These are phyloP conservation scores for Torrubiellomyces zombiae DNA, from an alignment of 2,329 filamentous ascomycete species.

Conservation along the genomic window DNA sequence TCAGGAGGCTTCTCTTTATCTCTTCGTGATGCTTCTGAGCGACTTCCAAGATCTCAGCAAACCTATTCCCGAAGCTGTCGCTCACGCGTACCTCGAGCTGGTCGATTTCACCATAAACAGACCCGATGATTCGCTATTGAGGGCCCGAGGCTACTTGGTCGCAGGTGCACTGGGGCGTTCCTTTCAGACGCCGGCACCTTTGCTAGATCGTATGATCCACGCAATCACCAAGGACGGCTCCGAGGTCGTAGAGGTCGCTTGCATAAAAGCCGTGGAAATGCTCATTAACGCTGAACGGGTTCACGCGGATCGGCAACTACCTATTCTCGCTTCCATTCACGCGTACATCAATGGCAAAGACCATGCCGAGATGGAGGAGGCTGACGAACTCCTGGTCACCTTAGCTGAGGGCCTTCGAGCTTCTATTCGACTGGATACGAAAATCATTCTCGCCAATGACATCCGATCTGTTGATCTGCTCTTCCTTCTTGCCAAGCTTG, in stretches of 20 bases:
- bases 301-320: slow-evolving; percentile 37
- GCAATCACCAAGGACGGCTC: slow-evolving; percentile 60
- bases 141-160: slow-evolving; percentile 74
- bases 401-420: slow-evolving; percentile 74
- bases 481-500: slow-evolving; percentile 77
- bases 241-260: slow-evolving; percentile 83
- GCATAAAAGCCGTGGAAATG: slow-evolving; percentile 69
- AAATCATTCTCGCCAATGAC: slow-evolving; percentile 54
- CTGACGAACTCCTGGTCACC: slow-evolving; percentile 82
- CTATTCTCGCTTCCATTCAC: slow-evolving; percentile 45
- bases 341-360: slow-evolving; percentile 69
- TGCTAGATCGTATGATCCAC: slow-evolving; percentile 58
- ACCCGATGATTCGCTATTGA: slow-evolving; percentile 55
- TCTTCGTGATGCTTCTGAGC: slow-evolving; percentile 68
- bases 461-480: slow-evolving; percentile 65
- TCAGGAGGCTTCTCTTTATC: slow-evolving; percentile 69
- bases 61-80: slow-evolving; percentile 49
- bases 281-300: slow-evolving; percentile 39
- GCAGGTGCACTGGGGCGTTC: slow-evolving; percentile 64
- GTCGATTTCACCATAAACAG: slow-evolving; percentile 61
- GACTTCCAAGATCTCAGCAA: slow-evolving; percentile 70
- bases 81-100: slow-evolving; percentile 61
- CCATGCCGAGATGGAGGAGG: slow-evolving; percentile 66
- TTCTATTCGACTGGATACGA: slow-evolving; percentile 64
- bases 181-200: slow-evolving; percentile 42